Percentiles rank a stretch among this genome's conserved stretches.
Evolutionary conservation across 2,329 filamentous ascomycete genomes (phyloP).

Genomic region (Pestalotiopsis sp.): DNA sequence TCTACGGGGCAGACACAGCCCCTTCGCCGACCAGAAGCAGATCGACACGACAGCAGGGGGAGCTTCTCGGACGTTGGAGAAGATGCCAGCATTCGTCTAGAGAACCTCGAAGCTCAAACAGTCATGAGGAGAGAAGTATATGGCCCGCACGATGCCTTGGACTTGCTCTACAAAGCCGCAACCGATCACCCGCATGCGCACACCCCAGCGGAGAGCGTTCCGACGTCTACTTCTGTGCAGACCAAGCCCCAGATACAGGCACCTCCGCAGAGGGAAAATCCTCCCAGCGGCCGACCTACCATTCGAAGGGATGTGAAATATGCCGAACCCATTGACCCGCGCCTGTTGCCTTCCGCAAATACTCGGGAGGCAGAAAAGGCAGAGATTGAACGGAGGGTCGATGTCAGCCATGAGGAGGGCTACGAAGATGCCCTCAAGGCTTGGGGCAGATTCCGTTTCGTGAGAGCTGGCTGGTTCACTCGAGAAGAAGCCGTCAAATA

Average conservation of each 20-base stretch:
- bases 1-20: constrained; percentile 67
- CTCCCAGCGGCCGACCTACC: constrained; percentile 12
- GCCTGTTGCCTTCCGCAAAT: constrained; percentile 23
- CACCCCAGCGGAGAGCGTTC: constrained; percentile 24
- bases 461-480: constrained; percentile 96
- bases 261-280: constrained; percentile 21
- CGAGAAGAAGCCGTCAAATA: constrained; percentile 91
- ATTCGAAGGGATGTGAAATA: constrained; percentile 24
- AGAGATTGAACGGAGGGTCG: constrained; percentile 45
- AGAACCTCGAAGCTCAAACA: constrained; percentile 64
- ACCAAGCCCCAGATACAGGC: constrained; percentile 22
- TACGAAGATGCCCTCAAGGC: constrained; percentile 74
- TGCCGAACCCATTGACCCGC: constrained; percentile 32
- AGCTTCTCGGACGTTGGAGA: constrained; percentile 38
- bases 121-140: constrained; percentile 75
- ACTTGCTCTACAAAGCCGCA: constrained; percentile 86
- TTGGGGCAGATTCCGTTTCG: constrained; percentile 92
- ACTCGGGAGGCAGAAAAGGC: constrained; percentile 22
- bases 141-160: constrained; percentile 88
- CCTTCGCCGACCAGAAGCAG: constrained; percentile 58
- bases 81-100: constrained; percentile 61
- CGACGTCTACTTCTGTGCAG: constrained; percentile 17
- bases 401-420: constrained; percentile 49
- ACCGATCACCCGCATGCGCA: constrained; percentile 47
- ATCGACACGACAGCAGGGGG: constrained; percentile 34